These are phyloP conservation scores for Thelonectria blattea DNA, from an alignment of 2,329 filamentous ascomycete genomes.

Conservation along the genomic window DNA sequence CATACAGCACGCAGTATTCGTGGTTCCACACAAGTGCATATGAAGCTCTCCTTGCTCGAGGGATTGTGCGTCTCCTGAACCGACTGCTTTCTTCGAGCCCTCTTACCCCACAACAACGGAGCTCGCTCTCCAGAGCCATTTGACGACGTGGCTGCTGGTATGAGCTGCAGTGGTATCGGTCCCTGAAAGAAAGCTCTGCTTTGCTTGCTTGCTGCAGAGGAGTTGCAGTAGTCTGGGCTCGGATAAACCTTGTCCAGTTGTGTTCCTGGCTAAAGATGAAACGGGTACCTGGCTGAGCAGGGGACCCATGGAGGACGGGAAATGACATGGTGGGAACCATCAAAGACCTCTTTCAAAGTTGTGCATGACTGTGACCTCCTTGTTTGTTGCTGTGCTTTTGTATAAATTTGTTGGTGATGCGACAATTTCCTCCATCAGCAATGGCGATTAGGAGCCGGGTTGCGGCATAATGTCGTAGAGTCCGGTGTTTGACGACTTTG, in stretches of 20 bases:
- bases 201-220: constrained; percentile 1
- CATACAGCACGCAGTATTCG: not conserved
- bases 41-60: constrained; percentile 1
- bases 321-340: constrained; percentile 37
- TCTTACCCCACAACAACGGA: not conserved
- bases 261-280: constrained; percentile 28
- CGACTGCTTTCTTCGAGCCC: too few species aligned
- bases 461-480: not conserved
- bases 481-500: constrained; percentile 3
- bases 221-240: not conserved
- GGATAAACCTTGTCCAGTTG: constrained; percentile 10
- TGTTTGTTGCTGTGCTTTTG: not conserved
- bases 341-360: constrained; percentile 14
- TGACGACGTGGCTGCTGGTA: constrained; percentile 9
- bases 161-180: not conserved
- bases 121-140: not conserved
- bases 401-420: not conserved
- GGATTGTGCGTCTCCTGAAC: not conserved
- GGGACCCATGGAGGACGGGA: constrained; percentile 32
- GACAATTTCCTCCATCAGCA: not conserved
- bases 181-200: not conserved
- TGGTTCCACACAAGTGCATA: not conserved
- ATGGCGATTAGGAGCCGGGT: not conserved
- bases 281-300: constrained; percentile 28
- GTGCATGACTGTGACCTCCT: constrained; percentile 11